Evolutionary conservation across 306 rosid species (phyloP).

Genomic region (Casuarina equisetifolia): DNA sequence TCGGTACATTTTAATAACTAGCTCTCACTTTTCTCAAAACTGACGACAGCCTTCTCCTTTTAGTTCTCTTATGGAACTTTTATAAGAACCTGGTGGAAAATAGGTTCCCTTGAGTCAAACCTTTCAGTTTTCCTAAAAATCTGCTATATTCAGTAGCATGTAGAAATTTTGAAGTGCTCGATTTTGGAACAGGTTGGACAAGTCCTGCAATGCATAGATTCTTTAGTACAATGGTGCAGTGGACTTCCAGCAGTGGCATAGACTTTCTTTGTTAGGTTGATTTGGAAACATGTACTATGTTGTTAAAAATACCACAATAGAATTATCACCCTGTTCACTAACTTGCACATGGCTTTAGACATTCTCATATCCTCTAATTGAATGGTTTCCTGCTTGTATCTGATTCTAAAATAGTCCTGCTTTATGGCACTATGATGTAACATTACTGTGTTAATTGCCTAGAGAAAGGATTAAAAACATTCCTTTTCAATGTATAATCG

Average conservation of each 20-base stretch:
- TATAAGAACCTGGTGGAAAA: background rate
- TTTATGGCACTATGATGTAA: background rate
- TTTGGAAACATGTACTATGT: slow-evolving; percentile 1
- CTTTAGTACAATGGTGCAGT: background rate
- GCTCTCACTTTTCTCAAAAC: too few species aligned
- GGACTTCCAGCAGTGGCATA: background rate
- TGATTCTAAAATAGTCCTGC: background rate
- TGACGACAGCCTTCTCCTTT: too few species aligned
- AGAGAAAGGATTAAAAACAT: slow-evolving; percentile 17
- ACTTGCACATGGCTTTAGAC: background rate
- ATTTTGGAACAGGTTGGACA: background rate
- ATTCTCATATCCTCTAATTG: background rate
- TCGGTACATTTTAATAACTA: too few species aligned
- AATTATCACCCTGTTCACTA: slow-evolving; percentile 11
- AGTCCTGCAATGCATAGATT: background rate
- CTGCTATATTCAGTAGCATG: background rate
- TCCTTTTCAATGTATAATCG: slow-evolving; percentile 22
- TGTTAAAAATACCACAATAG: slow-evolving; percentile 18
- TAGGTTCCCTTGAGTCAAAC: background rate
- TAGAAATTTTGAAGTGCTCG: background rate
- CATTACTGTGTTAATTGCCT: background rate
- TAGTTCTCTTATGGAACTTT: too few species aligned
- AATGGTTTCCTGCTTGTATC: background rate
- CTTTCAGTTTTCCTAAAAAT: background rate
- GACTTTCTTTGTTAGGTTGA: background rate